Evolutionary conservation across 2,329 filamentous ascomycete species (phyloP).

Genomic region (Cladophialophora carrionii): DNA sequence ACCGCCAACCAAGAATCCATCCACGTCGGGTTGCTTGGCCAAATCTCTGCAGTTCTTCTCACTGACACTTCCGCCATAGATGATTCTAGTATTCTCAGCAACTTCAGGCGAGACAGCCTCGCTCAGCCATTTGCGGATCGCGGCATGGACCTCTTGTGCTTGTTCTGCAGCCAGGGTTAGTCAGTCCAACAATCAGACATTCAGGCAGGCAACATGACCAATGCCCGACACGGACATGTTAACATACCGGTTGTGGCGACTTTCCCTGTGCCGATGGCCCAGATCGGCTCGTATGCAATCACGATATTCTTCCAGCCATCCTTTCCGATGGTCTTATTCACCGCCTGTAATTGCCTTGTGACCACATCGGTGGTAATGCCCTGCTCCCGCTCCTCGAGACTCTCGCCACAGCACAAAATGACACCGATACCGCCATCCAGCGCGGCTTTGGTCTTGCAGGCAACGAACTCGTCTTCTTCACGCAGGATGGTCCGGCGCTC

Average conservation of each 20-base stretch:
- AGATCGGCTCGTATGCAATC: conserved; percentile 98
- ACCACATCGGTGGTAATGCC: conserved; percentile 59
- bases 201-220: background rate
- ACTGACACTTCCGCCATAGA: conserved; percentile 94
- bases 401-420: conserved; percentile 98
- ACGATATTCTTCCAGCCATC: conserved; percentile 93
- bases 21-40: conserved; percentile 89
- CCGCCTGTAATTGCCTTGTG: conserved; percentile 80
- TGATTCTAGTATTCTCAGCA: conserved; percentile 84
- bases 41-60: conserved; percentile 98
- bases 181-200: conserved; percentile 1
- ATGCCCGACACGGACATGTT: background rate
- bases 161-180: conserved; percentile 60
- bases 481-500: conserved; percentile 89
- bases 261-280: conserved; percentile 88
- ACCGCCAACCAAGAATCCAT: conserved; percentile 96
- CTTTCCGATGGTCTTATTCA: conserved; percentile 67
- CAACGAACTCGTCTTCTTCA: conserved; percentile 83
- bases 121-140: conserved; percentile 83
- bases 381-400: conserved; percentile 64
- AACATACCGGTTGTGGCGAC: conserved; percentile 66
- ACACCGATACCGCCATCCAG: conserved; percentile 84
- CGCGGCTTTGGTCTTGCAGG: conserved; percentile 91
- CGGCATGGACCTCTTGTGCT: conserved; percentile 91
- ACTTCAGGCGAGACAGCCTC: conserved; percentile 75